Base-by-base conservation (phyloP, 2,329 filamentous ascomycete species). In the Calonectria pseudoreteaudii region DNA sequence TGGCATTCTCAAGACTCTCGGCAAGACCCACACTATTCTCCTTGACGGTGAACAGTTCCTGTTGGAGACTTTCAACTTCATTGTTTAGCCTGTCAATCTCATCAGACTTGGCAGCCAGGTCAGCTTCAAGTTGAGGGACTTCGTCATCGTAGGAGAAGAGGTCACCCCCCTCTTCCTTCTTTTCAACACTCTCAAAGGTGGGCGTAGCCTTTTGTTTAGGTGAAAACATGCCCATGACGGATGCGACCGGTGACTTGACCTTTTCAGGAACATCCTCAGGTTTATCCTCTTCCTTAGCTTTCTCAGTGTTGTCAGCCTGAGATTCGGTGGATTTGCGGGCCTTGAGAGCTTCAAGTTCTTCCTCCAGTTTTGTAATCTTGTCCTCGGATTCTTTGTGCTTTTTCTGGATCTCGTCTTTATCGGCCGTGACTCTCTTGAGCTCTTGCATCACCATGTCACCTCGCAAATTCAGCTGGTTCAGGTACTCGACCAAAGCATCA, bases 91-190 rank as follows among this genome's bases (percentile, higher is more conserved):
- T 90, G 67, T 92, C 90, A 47, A 97, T 91, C 83, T 96, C 93
- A 52, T 91, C 90, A 14, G 93, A 87, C 80, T 94, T 94, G 71
- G 92, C 90, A 66, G 92, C 89, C 4, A 97, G 84, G 77, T 97
- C 93, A 1, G 90, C 89, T 80, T 97, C 93, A n/a, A 98, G 86
- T 68, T 94, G 91, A 4, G 94, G 94, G 18, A 97, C 88, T 84
- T 98, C 96, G 66, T 93, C 93, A 72, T 98, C 96, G 79, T 95
- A 97, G 0, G 95, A 98, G 85, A 98, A 98, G 84, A 98, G 94
- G 64, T 98, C 94, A 76, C 96, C 94, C 23, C 84, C 86, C 6
- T 85, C 83, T 4, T 82, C 78, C 75, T 81, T 81, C 9, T 74
- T 70, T 2, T 71, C 76, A 10, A 74, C 70, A 10, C 84, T 81